Evolutionary conservation across 345 rosid species (phyloP).

Genomic region (rapeseed (Brassica napus)): Da-Ae NC_063440.1:1084501-1085000

Average conservation of each 20-base stretch:
- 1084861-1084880: slow-evolving; percentile 69
- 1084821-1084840: slow-evolving; percentile 68
- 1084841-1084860: slow-evolving; percentile 52
- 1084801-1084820: slow-evolving; percentile 1
- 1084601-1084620: slow-evolving; percentile 82
- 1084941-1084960: neutral
- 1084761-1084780: neutral
- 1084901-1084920: slow-evolving; percentile 90
- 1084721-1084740: slow-evolving; percentile 74
- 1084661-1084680: slow-evolving; percentile 97
- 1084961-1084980: slow-evolving; percentile 19
- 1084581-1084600: slow-evolving; percentile 51
- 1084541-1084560: neutral
- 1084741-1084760: slow-evolving; percentile 12
- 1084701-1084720: slow-evolving; percentile 78
- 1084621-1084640: slow-evolving; percentile 84
- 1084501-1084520: slow-evolving; percentile 63
- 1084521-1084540: slow-evolving; percentile 53
- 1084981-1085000: slow-evolving; percentile 15
- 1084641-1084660: slow-evolving; percentile 92
- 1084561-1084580: slow-evolving; percentile 9
- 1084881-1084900: slow-evolving; percentile 78
- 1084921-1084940: slow-evolving; percentile 89
- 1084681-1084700: slow-evolving; percentile 91
- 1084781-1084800: neutral